phyloP scores from a whole-genome alignment of 768 basidiomycete species.

The Suillus variegatus region DNA sequence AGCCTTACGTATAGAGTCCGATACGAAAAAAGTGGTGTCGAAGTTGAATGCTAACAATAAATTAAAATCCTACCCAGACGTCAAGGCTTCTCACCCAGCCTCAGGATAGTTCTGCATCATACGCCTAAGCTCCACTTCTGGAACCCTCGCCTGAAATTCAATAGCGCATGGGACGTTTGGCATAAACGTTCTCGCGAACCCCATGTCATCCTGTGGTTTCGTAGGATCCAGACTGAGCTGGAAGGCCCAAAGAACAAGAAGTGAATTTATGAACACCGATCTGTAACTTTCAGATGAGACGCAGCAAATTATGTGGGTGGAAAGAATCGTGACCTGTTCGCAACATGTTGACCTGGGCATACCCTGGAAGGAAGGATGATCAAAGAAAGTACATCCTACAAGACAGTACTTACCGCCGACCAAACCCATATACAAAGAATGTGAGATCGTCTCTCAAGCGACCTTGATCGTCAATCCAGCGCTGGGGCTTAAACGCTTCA shows the following conservation, averaged over 20 bases:
- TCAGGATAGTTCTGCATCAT: background rate
- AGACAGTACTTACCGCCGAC: background rate
- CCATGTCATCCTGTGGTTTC: conserved; percentile 1
- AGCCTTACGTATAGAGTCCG: too few species aligned
- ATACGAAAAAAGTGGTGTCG: too few species aligned
- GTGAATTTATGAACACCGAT: background rate
- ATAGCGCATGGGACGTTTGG: background rate
- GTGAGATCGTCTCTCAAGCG: background rate
- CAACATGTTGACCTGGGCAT: background rate
- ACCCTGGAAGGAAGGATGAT: background rate
- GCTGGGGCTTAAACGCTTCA: background rate
- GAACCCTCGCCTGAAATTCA: background rate
- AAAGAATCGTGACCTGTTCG: background rate
- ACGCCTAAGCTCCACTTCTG: background rate
- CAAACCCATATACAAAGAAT: conserved; percentile 1
- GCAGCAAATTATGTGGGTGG: background rate
- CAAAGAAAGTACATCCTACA: background rate
- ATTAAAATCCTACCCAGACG: too few species aligned
- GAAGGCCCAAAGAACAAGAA: background rate
- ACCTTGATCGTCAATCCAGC: background rate
- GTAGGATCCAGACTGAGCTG: background rate
- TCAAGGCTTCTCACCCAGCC: background rate
- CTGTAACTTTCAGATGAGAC: background rate
- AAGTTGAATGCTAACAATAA: too few species aligned
- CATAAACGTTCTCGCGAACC: background rate